phyloP scores from a whole-genome alignment of 257 asterid genomes.

The Nicotiana tomentosiformis region DNA sequence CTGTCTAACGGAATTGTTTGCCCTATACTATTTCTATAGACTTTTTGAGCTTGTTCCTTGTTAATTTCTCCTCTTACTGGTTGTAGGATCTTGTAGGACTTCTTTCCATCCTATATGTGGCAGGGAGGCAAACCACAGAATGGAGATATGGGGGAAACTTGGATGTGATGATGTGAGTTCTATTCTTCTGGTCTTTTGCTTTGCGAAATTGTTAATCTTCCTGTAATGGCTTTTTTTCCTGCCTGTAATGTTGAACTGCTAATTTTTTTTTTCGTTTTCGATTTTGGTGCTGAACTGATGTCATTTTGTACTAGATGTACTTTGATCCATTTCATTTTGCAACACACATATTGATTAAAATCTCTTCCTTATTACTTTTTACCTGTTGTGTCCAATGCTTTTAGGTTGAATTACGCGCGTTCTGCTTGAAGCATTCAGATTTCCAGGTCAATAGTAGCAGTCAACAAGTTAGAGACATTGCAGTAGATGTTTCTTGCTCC shows the following conservation, averaged over 20 bases:
- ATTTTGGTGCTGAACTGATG: background rate
- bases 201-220: background rate
- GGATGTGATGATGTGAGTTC: slow-evolving; percentile 86
- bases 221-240: background rate
- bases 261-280: background rate
- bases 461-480: slow-evolving; percentile 35
- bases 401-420: slow-evolving; percentile 94
- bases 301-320: background rate
- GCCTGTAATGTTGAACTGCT: background rate
- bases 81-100: slow-evolving; percentile 93
- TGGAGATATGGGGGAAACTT: slow-evolving; percentile 98
- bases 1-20: background rate
- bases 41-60: slow-evolving; percentile 15
- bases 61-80: slow-evolving; percentile 27
- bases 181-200: slow-evolving; percentile 9
- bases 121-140: slow-evolving; percentile 84
- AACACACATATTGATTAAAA: background rate
- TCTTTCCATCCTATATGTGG: slow-evolving; percentile 99
- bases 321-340: slow-evolving; percentile 10
- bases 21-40: background rate
- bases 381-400: slow-evolving; percentile 3
- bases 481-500: slow-evolving; percentile 40
- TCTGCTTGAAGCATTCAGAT: slow-evolving; percentile 90
- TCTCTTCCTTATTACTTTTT: slow-evolving; percentile 8
- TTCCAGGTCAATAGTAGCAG: slow-evolving; percentile 35